Evolutionary conservation across 176 grass and related monocot species (phyloP).

Genomic region (Eleusine indica): DNA sequence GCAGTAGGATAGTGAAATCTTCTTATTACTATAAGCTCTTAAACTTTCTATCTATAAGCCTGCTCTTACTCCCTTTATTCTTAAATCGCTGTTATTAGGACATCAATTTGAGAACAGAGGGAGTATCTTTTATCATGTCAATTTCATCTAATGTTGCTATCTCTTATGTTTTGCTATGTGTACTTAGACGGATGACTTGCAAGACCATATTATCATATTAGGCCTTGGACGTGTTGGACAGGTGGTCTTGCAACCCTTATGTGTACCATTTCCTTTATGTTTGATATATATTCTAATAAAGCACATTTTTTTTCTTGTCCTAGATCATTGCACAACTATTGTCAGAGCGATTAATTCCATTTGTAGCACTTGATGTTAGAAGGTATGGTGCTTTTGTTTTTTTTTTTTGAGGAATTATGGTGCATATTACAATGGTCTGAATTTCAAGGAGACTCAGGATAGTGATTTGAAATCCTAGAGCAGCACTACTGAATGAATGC

Average conservation of each 20-base stretch:
- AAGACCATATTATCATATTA: slow-evolving; percentile 99
- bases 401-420: slow-evolving; percentile 20
- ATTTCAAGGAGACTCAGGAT: slow-evolving; percentile 2
- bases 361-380: slow-evolving; percentile 95
- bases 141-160: slow-evolving; percentile 28
- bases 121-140: slow-evolving; percentile 29
- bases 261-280: slow-evolving; percentile 20
- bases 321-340: slow-evolving; percentile 98
- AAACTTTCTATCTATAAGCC: neutral
- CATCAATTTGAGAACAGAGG: no score
- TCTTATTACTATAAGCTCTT: slow-evolving; percentile 25
- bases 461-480: slow-evolving; percentile 2
- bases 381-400: slow-evolving; percentile 45
- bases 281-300: slow-evolving; percentile 13
- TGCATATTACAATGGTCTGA: slow-evolving; percentile 32
- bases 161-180: slow-evolving; percentile 47
- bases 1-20: neutral
- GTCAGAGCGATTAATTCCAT: slow-evolving; percentile 95
- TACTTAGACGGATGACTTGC: slow-evolving; percentile 92
- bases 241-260: slow-evolving; percentile 55
- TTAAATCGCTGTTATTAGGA: no score
- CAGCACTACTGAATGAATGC: neutral
- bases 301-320: slow-evolving; percentile 14
- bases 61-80: neutral
- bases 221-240: slow-evolving; percentile 98